Base-by-base conservation (phyloP, 768 basidiomycete species). In the Mycena epipterygia region DNA sequence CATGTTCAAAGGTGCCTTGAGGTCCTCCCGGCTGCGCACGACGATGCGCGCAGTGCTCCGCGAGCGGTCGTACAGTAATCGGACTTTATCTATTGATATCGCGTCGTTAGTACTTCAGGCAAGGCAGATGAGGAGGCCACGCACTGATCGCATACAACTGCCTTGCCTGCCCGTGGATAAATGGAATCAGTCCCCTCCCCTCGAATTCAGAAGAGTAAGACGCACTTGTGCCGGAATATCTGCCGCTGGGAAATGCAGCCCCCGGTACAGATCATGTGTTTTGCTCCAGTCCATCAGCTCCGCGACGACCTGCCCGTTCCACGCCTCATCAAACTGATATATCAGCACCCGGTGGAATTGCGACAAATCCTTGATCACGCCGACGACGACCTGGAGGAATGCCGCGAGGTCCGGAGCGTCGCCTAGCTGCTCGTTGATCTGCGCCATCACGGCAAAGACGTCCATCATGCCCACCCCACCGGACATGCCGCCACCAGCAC, bases 271-370 rank as follows among this genome's bases (percentile, higher is more conserved):
- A 79, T 95, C 92, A 65, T 89, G 89, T 21, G 92, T 90, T 76
- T 88, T 85, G 60, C 83, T 86, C 92, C 91, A 93, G 77, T 96
- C 94, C 23, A 94, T 89, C 33, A 95, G 81, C 77, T 96, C 94
- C 0, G 93, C 89, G 5, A 95, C 90, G 46, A 93, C 89, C 78
- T 92, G 87, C 23, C 93, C 93, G 75, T 94, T 93, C 89, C 90
- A 93, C n/a, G 78, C 64, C 75, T 93, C 91, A 79, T 95, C 92
- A 74, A 95, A 94, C 79, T 94, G 93, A 76, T 95, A 96, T 12
- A 94, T 85, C 79, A 96, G 81, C 35, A 94, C 92, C 25, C 94
- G 87, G 76, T 95, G 93, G 79, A 94, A 95, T 76, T 92, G 91
- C 17, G 92, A 92, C 67, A 96, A 77, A 77, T 96, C 93, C 80